phyloP scores from a whole-genome alignment of 2,329 filamentous ascomycete genomes.

The Microdochium paspali region DNA sequence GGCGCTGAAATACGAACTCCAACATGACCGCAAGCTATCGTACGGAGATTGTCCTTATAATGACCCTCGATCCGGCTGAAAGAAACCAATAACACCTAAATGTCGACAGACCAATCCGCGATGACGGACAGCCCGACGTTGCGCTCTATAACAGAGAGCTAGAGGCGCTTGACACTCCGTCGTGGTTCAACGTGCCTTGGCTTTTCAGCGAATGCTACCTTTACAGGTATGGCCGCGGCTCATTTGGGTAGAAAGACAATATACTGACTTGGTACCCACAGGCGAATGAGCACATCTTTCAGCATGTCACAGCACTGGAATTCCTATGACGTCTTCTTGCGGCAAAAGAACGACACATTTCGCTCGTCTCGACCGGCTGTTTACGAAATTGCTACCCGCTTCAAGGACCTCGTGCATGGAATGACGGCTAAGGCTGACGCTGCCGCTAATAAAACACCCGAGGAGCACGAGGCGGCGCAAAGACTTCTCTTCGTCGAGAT shows the following conservation, averaged over 20 bases:
- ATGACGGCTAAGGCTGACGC: background rate
- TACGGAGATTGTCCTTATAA: conserved; percentile 32
- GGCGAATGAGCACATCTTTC: conserved; percentile 76
- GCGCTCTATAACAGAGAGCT: conserved; percentile 80
- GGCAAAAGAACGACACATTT: conserved; percentile 88
- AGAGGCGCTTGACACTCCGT: conserved; percentile 58
- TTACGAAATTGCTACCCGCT: conserved; percentile 70
- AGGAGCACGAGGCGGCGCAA: conserved; percentile 53
- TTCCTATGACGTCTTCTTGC: conserved; percentile 77
- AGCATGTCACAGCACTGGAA: conserved; percentile 74
- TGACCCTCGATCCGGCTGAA: background rate
- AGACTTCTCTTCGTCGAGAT: conserved; percentile 80
- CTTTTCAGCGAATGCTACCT: conserved; percentile 91
- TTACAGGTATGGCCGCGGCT: conserved; percentile 64
- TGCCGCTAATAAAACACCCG: conserved; percentile 37
- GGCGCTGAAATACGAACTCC: conserved; percentile 85
- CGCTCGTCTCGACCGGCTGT: conserved; percentile 83
- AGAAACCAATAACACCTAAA: conserved; percentile 4
- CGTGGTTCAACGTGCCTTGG: conserved; percentile 83
- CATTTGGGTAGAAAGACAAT: too few relatives aligned
- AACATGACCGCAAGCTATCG: conserved; percentile 76
- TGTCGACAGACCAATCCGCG: conserved; percentile 51
- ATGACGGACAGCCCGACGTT: conserved; percentile 72
- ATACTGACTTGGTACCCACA: too few relatives aligned
- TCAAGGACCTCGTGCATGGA: conserved; percentile 56